Base-by-base conservation (phyloP, 2,329 filamentous ascomycete genomes). In the Hawksworthiomyces lignivorus region DNA sequence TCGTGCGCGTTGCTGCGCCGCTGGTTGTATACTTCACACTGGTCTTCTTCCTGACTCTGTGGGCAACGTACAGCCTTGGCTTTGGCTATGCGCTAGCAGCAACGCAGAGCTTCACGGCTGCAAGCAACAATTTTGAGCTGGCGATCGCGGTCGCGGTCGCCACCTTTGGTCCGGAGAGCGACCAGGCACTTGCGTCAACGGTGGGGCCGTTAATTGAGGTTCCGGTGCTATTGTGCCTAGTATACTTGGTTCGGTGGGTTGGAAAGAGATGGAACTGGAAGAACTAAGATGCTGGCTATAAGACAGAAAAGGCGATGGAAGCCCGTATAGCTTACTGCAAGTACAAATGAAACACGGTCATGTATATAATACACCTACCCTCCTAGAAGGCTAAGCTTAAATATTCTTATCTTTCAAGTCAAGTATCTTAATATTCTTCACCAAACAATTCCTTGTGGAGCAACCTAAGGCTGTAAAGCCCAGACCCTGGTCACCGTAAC, bases 91-190 rank as follows among this genome's bases (percentile, higher is more conserved):
- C 72, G 27, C 58, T 88, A 1, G 73, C 75, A 1, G 72, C 74
- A 10, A 90, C 87, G 2, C 87, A 94, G 62, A 88, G 84, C 56
- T 92, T 94, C 54, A 94, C 86, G 0, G 89, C 87, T 0, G 84
- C 86, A 1, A 94, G 87, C 58, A 95, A 95, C 56, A 94, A 95
- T 57, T 95, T 95, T 54, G 88, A 95, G 65, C 66, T 95, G 19
- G 87, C 88, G 0, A 94, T 95, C 62, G 87, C 87, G 0, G 87
- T 95, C 0, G 85, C 85, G 0, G 80, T 94, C 4, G 83, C 87
- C 0, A 82, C 82, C 0, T 94, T 84, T 62, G 88, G 87, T 0
- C 72, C 82, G 0, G 66, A 83, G 30, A 90, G 84, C 53, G 79
- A 88, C 37, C 80, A 94, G 61, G 87, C 87, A 0, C 65, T 94